Percentiles rank a stretch among this genome's conserved stretches.
phyloP scores from a whole-genome alignment of 2,329 filamentous ascomycete species.

The Microcyclospora tardicrescens region DNA sequence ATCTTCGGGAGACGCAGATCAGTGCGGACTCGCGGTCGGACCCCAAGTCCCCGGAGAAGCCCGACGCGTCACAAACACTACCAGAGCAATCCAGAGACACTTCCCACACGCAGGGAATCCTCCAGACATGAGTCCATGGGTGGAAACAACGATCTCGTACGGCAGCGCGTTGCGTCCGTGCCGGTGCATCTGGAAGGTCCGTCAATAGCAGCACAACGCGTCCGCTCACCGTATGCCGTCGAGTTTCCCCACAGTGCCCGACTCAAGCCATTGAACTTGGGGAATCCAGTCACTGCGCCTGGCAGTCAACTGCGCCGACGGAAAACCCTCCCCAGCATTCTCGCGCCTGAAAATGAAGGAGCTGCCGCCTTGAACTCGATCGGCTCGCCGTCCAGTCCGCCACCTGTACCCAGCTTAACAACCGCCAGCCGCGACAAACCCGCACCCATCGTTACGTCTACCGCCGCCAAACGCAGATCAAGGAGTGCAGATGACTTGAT shows the following conservation, averaged over 20 bases:
- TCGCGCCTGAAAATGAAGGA: conserved; percentile 16
- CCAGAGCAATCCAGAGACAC: conserved; percentile 16
- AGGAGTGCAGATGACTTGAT: conserved; percentile 23
- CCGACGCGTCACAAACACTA: conserved; percentile 20
- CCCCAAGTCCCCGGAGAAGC: conserved; percentile 2
- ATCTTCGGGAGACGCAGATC: conserved; percentile 21
- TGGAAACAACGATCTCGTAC: conserved; percentile 3
- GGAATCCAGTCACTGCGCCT: conserved; percentile 19
- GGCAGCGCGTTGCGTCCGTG: conserved; percentile 11
- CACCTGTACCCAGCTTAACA: background rate
- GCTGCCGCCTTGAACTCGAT: conserved; percentile 4
- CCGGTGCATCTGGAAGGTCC: conserved; percentile 9
- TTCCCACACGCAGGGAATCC: conserved; percentile 3
- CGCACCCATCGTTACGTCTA: conserved; percentile 7
- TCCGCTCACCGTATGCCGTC: conserved; percentile 22
- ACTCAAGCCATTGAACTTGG: conserved; percentile 24
- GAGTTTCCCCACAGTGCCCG: conserved; percentile 24
- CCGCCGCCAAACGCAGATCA: conserved; percentile 20
- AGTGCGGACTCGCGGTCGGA: conserved; percentile 12
- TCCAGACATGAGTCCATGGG: conserved; percentile 1
- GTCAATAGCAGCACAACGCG: conserved; percentile 5
- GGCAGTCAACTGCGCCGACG: conserved; percentile 15
- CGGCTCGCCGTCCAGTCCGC: background rate
- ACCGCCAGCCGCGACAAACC: conserved; percentile 2
- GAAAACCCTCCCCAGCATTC: conserved; percentile 21